Conservation (phyloP, 805 yeast species). For the Metschnikowia henanensis region DNA sequence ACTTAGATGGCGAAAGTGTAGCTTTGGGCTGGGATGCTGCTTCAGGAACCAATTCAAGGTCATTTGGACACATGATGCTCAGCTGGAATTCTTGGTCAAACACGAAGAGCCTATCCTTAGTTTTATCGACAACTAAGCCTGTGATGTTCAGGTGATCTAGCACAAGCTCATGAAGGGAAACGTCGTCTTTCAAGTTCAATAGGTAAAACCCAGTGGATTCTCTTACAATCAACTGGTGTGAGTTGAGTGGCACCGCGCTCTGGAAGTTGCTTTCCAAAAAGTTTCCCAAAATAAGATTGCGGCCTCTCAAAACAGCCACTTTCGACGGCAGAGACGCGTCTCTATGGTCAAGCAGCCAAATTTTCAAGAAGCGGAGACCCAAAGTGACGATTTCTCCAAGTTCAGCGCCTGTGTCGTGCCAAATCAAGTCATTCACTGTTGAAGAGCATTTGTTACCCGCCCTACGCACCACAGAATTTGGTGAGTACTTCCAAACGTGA, state of each 20-base stretch:
- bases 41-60: not conserved
- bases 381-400: conserved; percentile 46
- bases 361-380: conserved; percentile 61
- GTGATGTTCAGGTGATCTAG: conserved; percentile 9
- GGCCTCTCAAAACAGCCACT: conserved; percentile 44
- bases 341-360: conserved; percentile 49
- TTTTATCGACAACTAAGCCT: conserved; percentile 20
- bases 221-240: conserved; percentile 36
- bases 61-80: not conserved
- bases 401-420: conserved; percentile 42
- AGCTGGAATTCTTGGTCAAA: not conserved
- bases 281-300: conserved; percentile 56
- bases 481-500: conserved; percentile 53
- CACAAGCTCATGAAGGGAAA: conserved; percentile 16
- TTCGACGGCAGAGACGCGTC: conserved; percentile 8
- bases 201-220: conserved; percentile 35
- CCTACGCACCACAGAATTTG: conserved; percentile 22
- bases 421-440: conserved; percentile 51
- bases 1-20: conserved; percentile 2
- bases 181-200: conserved; percentile 20
- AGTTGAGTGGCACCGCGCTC: conserved; percentile 33
- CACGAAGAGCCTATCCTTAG: conserved; percentile 8
- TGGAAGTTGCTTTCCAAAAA: conserved; percentile 52
- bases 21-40: not conserved
- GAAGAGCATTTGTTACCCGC: conserved; percentile 67